Conservation (phyloP, 805 yeast genomes). For the Tetrapisispora nanseiensis region DNA sequence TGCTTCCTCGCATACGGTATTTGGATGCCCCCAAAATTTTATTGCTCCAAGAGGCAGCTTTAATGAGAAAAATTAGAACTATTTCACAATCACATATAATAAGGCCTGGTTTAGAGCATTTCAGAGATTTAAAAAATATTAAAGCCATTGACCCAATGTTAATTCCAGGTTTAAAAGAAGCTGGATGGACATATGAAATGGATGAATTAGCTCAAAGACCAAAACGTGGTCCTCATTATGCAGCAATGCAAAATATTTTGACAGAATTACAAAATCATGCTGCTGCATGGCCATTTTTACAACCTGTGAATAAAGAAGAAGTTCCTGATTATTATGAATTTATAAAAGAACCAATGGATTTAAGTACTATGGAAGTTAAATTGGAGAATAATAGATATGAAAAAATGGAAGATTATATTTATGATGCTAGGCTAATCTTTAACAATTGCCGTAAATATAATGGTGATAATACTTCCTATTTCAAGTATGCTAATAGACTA, state of each 20-base stretch:
- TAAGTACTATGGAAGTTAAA: slow-evolving; percentile 89
- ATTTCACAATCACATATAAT: slow-evolving; percentile 72
- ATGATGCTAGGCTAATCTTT: slow-evolving; percentile 78
- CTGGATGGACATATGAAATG: slow-evolving; percentile 98
- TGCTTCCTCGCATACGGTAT: slow-evolving; percentile 83
- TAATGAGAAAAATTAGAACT: slow-evolving; percentile 70
- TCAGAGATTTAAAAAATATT: slow-evolving; percentile 40
- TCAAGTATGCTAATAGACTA: slow-evolving; percentile 85
- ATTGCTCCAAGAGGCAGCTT: slow-evolving; percentile 83
- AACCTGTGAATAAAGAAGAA: slow-evolving; percentile 86
- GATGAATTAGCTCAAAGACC: slow-evolving; percentile 94
- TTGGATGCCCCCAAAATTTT: slow-evolving; percentile 81
- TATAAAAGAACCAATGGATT: slow-evolving; percentile 96
- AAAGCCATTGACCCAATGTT: slow-evolving; percentile 64
- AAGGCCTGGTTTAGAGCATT: slow-evolving; percentile 69
- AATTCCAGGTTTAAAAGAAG: slow-evolving; percentile 85
- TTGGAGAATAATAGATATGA: slow-evolving; percentile 87
- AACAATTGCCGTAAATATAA: slow-evolving; percentile 89
- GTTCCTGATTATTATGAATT: slow-evolving; percentile 95
- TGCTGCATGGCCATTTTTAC: slow-evolving; percentile 95
- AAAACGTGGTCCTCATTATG: slow-evolving; percentile 87
- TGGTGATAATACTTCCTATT: slow-evolving; percentile 89
- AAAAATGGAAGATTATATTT: slow-evolving; percentile 80
- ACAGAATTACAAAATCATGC: slow-evolving; percentile 90
- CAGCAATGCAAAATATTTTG: slow-evolving; percentile 79